Conservation (phyloP, 352 stramenopile species). For the Pythium apleroticum region DNA sequence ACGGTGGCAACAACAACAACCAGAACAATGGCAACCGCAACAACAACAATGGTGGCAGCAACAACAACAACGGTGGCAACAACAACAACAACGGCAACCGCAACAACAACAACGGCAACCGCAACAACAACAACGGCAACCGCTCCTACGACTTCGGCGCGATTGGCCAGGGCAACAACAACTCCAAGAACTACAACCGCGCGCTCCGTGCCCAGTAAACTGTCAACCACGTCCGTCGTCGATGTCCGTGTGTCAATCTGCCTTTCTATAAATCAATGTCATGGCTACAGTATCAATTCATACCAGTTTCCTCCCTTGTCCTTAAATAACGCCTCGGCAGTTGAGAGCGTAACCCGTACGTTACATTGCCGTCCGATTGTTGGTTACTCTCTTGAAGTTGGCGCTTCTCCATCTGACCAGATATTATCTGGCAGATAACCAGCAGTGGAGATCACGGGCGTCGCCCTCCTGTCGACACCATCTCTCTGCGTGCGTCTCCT, state of each 20-base stretch:
- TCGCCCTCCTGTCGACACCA: neutral
- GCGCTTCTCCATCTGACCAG: neutral
- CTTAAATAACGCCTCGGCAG: neutral
- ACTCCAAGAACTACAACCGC: neutral
- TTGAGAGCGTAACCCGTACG: neutral
- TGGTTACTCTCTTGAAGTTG: conserved; percentile 20
- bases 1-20: too few relatives aligned
- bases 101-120: conserved; percentile 13
- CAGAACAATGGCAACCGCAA: too few relatives aligned
- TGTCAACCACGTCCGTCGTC: neutral
- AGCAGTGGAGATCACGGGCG: neutral
- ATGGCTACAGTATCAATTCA: neutral
- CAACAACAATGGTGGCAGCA: too few relatives aligned
- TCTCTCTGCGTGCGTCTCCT: neutral
- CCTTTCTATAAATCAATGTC: neutral
- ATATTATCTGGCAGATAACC: too few relatives aligned
- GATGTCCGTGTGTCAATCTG: neutral
- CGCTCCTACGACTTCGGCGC: conserved; percentile 6
- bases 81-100: conserved; percentile 1
- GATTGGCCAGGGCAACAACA: neutral
- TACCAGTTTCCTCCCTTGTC: neutral
- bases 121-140: conserved; percentile 7
- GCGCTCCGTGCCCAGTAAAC: neutral
- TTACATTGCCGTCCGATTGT: neutral
- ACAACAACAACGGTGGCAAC: too few relatives aligned